Conservation (phyloP, 148 eudicot species). For the Persicaria tinctoria region DNA sequence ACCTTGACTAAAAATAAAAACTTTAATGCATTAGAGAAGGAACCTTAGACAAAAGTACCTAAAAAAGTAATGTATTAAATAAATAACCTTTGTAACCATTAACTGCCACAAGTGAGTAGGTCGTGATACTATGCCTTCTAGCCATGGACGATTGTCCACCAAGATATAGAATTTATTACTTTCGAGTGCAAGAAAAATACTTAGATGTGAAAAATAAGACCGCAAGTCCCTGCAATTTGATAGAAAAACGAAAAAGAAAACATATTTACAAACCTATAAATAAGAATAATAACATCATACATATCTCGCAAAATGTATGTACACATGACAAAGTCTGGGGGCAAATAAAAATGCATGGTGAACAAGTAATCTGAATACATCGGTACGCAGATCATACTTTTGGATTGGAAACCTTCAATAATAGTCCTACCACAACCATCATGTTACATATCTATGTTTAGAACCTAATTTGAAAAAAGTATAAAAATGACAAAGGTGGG, state of each 20-base stretch:
- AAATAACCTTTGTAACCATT: slow-evolving; percentile 80
- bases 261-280: neutral
- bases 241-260: neutral
- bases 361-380: too few species aligned
- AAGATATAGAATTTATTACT: slow-evolving; percentile 63
- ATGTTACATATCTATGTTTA: too few species aligned
- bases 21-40: neutral
- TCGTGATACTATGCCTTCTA: slow-evolving; percentile 34
- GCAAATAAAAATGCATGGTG: too few species aligned
- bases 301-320: too few species aligned
- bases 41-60: neutral
- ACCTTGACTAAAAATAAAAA: slow-evolving; percentile 48
- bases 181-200: slow-evolving; percentile 57
- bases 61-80: neutral
- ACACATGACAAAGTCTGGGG: too few species aligned
- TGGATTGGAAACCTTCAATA: too few species aligned
- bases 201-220: slow-evolving; percentile 84
- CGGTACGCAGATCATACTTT: too few species aligned
- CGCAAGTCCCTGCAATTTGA: slow-evolving; percentile 64
- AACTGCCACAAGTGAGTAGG: slow-evolving; percentile 76
- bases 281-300: neutral
- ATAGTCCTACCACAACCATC: too few species aligned
- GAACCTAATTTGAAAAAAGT: too few species aligned
- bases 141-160: slow-evolving; percentile 93
- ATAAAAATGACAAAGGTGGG: too few species aligned